Conservation (phyloP, 306 rosid genomes). For the Begonia peltatifolia region DNA sequence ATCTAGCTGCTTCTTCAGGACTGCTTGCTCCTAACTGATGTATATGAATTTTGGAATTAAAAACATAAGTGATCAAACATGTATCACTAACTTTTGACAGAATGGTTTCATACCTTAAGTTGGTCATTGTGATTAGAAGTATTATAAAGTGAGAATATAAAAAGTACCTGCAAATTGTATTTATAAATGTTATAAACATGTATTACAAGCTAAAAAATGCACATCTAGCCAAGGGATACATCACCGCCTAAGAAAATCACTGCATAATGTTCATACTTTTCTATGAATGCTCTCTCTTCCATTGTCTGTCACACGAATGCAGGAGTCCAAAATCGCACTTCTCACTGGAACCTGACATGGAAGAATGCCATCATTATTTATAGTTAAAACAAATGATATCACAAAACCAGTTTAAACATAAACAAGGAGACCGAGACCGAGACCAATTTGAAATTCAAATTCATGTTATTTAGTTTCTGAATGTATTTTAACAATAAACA, state of each 20-base stretch:
- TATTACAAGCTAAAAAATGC: slow-evolving; percentile 4
- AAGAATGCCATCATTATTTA: slow-evolving; percentile 6
- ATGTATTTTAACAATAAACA: no score
- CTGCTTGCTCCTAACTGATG: slow-evolving; percentile 74
- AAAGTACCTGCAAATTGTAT: slow-evolving; percentile 34
- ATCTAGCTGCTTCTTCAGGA: slow-evolving; percentile 83
- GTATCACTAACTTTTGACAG: neutral
- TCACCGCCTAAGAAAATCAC: neutral
- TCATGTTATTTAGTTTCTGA: no score
- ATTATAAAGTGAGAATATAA: slow-evolving; percentile 55
- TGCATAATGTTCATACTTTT: slow-evolving; percentile 29
- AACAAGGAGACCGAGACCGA: neutral
- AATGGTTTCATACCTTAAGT: slow-evolving; percentile 48
- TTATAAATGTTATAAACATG: slow-evolving; percentile 9
- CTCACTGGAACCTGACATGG: slow-evolving; percentile 56
- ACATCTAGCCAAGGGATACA: slow-evolving; percentile 4
- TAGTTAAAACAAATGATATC: neutral
- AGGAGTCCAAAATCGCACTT: slow-evolving; percentile 65
- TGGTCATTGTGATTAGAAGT: slow-evolving; percentile 54
- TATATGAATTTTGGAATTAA: neutral
- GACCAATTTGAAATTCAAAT: neutral
- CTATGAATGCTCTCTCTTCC: slow-evolving; percentile 60
- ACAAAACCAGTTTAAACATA: neutral
- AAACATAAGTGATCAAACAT: neutral
- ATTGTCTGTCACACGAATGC: slow-evolving; percentile 57